Evolutionary conservation across 2,329 filamentous ascomycete species (phyloP).

Genomic region (Colletotrichum coccodes): DNA sequence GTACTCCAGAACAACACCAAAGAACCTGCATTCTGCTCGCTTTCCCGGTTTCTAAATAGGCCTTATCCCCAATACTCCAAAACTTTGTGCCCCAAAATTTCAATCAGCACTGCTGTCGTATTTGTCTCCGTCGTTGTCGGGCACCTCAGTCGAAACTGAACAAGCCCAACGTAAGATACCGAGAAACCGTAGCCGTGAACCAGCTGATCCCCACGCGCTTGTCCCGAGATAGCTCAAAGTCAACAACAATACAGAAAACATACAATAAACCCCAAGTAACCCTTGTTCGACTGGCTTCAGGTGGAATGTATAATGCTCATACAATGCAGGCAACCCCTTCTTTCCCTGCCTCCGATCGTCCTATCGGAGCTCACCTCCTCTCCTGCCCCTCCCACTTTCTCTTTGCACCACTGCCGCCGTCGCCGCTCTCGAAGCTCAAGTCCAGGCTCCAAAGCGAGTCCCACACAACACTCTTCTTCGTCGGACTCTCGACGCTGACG

Average conservation of each 20-base stretch:
- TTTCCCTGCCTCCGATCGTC: not conserved
- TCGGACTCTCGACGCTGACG: conserved; percentile 47
- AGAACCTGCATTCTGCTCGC: not conserved
- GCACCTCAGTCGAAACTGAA: not conserved
- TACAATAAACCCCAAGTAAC: not conserved
- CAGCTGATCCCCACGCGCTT: not conserved
- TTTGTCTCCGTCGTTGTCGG: not conserved
- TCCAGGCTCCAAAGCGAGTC: conserved; percentile 71
- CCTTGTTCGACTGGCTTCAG: not conserved
- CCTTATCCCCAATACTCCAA: not conserved
- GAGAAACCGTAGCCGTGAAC: not conserved
- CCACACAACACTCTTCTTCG: conserved; percentile 68
- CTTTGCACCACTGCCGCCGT: conserved; percentile 15
- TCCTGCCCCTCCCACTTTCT: not conserved
- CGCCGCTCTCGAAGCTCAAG: conserved; percentile 61
- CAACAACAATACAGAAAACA: not conserved
- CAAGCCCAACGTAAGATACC: not conserved
- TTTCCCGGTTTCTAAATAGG: not conserved
- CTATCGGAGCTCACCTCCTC: not conserved
- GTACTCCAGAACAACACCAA: not conserved
- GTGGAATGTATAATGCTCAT: not conserved
- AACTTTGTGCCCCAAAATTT: not conserved
- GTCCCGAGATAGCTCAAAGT: not conserved
- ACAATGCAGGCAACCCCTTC: not conserved
- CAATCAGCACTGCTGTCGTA: not conserved